Evolutionary conservation across 176 grass and related monocot genomes (phyloP).

Genomic region (Avena insularis): DNA sequence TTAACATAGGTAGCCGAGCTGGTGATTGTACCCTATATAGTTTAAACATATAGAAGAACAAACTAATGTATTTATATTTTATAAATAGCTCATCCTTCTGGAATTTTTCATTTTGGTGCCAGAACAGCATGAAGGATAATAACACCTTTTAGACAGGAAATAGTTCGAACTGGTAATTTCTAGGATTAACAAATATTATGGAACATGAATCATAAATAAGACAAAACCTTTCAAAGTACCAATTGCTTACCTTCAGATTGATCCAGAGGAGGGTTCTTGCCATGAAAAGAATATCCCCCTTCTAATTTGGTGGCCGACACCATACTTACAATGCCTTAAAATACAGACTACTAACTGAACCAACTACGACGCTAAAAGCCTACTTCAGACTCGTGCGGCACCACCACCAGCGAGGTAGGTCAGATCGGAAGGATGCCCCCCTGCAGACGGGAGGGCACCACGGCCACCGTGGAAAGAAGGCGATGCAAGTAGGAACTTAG

Average conservation of each 20-base stretch:
- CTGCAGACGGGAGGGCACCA: constrained; percentile 90
- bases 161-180: neutral
- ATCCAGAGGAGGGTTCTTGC: constrained; percentile 51
- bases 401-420: constrained; percentile 83
- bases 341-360: constrained; percentile 39
- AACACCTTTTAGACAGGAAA: neutral
- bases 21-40: neutral
- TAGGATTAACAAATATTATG: neutral
- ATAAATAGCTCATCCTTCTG: neutral
- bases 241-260: constrained; percentile 52
- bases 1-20: neutral
- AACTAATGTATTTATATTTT: neutral
- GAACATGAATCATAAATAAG: neutral
- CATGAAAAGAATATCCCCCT: constrained; percentile 40
- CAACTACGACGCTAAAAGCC: constrained; percentile 38
- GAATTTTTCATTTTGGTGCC: neutral
- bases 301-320: constrained; percentile 56
- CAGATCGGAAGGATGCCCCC: constrained; percentile 90
- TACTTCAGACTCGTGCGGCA: constrained; percentile 55
- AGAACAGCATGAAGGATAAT: neutral
- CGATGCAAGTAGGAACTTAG: constrained; percentile 85
- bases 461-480: constrained; percentile 88
- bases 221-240: neutral
- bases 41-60: constrained; percentile 1
- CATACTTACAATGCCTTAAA: constrained; percentile 56